phyloP scores from a whole-genome alignment of 1,284 basidiomycete genomes.

The Hortiboletus rubellus region DNA sequence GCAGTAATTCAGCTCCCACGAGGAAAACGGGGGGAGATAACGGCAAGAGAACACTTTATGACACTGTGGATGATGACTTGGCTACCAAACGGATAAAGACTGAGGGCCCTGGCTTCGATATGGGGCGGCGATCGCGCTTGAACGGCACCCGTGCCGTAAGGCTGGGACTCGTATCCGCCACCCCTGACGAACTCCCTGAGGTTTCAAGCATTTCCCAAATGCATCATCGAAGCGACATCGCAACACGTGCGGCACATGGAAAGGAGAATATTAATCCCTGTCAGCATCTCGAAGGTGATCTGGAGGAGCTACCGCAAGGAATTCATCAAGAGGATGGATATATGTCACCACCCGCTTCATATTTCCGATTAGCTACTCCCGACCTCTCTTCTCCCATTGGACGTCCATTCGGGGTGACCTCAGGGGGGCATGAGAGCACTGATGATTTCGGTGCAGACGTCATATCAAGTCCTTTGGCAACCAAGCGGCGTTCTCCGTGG shows the following conservation, averaged over 20 bases:
- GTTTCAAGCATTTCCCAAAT: constrained; percentile 37
- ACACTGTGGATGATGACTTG: constrained; percentile 65
- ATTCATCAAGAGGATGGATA: constrained; percentile 76
- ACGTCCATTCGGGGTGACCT: constrained; percentile 17
- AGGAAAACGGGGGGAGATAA: constrained; percentile 55
- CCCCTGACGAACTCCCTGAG: constrained; percentile 35
- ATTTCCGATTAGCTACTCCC: constrained; percentile 50
- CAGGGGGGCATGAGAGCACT: constrained; percentile 7
- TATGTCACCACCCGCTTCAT: constrained; percentile 61
- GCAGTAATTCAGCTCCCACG: constrained; percentile 32
- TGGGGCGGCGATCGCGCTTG: constrained; percentile 36
- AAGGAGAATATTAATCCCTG: constrained; percentile 44
- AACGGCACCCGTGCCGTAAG: constrained; percentile 23
- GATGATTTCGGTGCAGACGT: constrained; percentile 57
- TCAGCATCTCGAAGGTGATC: constrained; percentile 31
- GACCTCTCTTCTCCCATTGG: constrained; percentile 63
- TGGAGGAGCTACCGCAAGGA: constrained; percentile 25
- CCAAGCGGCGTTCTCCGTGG: constrained; percentile 25
- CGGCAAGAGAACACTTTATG: constrained; percentile 70
- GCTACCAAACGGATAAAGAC: constrained; percentile 51
- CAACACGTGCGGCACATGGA: constrained; percentile 28
- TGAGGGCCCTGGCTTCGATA: constrained; percentile 22
- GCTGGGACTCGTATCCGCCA: constrained; percentile 3
- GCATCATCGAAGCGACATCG: constrained; percentile 48
- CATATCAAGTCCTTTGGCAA: constrained; percentile 59